Evolutionary conservation across 345 rosid genomes (phyloP).

Genomic region (Geranium rotundifolium): DNA sequence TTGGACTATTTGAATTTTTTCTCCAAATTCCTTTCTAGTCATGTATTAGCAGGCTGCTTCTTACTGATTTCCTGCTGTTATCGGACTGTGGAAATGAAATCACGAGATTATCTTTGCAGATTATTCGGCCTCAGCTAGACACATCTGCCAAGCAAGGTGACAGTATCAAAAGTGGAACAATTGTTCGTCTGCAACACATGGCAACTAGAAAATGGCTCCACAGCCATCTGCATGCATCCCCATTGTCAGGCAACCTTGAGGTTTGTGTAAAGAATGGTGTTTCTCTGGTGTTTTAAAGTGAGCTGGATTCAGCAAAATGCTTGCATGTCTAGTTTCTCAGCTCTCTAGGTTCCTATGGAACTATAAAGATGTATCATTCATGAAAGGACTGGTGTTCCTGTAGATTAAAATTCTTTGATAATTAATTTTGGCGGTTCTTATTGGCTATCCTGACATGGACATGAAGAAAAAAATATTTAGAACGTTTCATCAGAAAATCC

Average conservation of each 20-base stretch:
- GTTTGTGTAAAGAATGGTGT: constrained; percentile 19
- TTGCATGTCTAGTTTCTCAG: too few species aligned
- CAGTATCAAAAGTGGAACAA: constrained; percentile 49
- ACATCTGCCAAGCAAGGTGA: constrained; percentile 73
- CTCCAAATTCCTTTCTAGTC: not conserved
- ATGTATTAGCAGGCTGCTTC: not conserved
- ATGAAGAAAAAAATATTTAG: not conserved
- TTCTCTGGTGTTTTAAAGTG: not conserved
- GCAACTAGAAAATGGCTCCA: constrained; percentile 89
- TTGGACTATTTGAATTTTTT: too few species aligned
- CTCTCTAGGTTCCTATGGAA: too few species aligned
- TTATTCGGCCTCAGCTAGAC: constrained; percentile 59
- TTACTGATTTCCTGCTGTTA: not conserved
- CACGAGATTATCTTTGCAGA: constrained; percentile 22
- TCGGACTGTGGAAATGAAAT: not conserved
- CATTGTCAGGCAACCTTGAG: constrained; percentile 94
- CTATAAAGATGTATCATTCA: not conserved
- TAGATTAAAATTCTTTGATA: too few species aligned
- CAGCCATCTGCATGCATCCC: constrained; percentile 91
- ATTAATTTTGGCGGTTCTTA: not conserved
- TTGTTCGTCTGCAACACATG: constrained; percentile 84
- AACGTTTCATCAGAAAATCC: not conserved
- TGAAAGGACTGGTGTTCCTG: not conserved
- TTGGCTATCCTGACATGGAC: not conserved
- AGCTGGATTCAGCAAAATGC: too few species aligned